A percentile compares a stretch with the other conserved stretches of the same genome.
phyloP scores from a whole-genome alignment of 2,329 filamentous ascomycete species.

The Penicillium janthinellum region DNA sequence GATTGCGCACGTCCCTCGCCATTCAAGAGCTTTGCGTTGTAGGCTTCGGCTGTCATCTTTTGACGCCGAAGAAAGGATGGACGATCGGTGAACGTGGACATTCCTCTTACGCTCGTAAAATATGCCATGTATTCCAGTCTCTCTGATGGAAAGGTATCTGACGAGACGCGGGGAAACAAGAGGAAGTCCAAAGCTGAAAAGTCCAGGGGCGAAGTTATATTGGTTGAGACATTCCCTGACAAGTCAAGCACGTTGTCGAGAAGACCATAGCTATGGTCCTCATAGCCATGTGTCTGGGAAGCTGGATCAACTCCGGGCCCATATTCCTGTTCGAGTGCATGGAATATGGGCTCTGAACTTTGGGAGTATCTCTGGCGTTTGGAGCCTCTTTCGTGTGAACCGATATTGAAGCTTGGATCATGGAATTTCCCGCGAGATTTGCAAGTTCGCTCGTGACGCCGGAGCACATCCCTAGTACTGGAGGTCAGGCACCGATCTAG shows the following conservation, averaged over 20 bases:
- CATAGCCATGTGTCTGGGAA: background rate
- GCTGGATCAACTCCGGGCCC: background rate
- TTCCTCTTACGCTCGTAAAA: conserved; percentile 26
- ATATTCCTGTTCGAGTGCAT: background rate
- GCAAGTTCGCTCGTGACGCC: conserved; percentile 28
- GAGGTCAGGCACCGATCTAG: background rate
- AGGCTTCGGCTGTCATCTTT: conserved; percentile 16
- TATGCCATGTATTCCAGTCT: conserved; percentile 25
- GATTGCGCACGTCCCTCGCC: background rate
- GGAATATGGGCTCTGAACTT: background rate
- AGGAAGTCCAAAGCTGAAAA: conserved; percentile 22
- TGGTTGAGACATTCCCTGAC: background rate
- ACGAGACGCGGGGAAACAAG: conserved; percentile 11
- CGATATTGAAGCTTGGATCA: background rate
- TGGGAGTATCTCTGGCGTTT: background rate
- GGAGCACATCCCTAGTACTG: conserved; percentile 23
- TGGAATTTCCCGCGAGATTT: conserved; percentile 5
- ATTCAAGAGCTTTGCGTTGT: background rate
- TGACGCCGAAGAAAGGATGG: conserved; percentile 22
- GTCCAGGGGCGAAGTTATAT: conserved; percentile 14
- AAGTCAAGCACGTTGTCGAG: background rate
- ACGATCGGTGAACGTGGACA: conserved; percentile 24
- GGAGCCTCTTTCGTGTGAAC: background rate
- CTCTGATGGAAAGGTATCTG: conserved; percentile 20
- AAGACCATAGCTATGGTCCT: background rate